These are phyloP conservation scores for Cryptosporidium meleagridis DNA, from an alignment of 169 alveolate genomes.

Conservation along the genomic window DNA sequence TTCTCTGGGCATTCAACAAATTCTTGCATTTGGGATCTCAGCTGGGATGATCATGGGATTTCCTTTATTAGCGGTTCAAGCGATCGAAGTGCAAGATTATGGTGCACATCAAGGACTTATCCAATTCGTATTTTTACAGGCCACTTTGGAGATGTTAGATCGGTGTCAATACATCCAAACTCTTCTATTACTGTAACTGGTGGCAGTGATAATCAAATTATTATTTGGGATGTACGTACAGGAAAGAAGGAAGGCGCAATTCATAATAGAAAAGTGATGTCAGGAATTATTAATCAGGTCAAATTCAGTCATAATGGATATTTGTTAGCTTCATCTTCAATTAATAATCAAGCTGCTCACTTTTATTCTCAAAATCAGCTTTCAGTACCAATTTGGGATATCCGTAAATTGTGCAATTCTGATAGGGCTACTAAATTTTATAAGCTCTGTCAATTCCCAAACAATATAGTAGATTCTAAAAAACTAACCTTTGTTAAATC, in stretches of 20 bases:
- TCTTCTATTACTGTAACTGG: constrained; percentile 84
- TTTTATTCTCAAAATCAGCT: background rate
- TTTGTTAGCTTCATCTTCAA: constrained; percentile 50
- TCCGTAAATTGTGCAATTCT: constrained; percentile 24
- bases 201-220: constrained; percentile 83
- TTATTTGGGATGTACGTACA: constrained; percentile 75
- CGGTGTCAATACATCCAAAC: constrained; percentile 86
- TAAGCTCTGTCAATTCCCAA: constrained; percentile 45
- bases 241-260: constrained; percentile 53
- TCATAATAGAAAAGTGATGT: constrained; percentile 9
- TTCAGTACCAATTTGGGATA: constrained; percentile 50
- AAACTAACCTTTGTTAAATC: constrained; percentile 26
- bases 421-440: constrained; percentile 15
- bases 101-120: constrained; percentile 77
- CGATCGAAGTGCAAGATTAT: constrained; percentile 84
- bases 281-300: constrained; percentile 46
- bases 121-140: constrained; percentile 84
- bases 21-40: constrained; percentile 81
- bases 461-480: background rate
- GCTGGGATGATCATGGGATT: constrained; percentile 83
- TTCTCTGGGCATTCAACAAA: constrained; percentile 44
- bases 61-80: constrained; percentile 84
- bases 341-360: background rate
- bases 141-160: constrained; percentile 85
- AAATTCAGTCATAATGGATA: constrained; percentile 67